phyloP scores from a whole-genome alignment of 1,284 basidiomycete genomes.

The Leccinum pseudoinsigne region DNA sequence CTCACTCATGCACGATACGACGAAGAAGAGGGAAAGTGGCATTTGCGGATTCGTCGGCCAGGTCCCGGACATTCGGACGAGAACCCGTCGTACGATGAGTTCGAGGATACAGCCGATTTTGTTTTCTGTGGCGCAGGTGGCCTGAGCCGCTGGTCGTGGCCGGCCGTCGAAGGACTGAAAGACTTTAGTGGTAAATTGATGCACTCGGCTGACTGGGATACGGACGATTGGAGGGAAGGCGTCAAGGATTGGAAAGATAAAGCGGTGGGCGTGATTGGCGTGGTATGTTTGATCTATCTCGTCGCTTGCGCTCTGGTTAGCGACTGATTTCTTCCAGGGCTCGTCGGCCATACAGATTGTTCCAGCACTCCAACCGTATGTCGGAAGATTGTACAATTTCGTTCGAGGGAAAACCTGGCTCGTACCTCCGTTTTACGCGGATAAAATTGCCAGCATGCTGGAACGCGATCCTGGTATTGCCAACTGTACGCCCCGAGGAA shows the following conservation, averaged over 20 bases:
- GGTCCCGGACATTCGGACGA: conserved; percentile 14
- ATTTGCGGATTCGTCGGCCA: conserved; percentile 45
- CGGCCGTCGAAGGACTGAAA: conserved; percentile 53
- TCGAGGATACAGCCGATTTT: conserved; percentile 53
- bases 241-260: conserved; percentile 54
- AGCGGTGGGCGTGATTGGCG: conserved; percentile 59
- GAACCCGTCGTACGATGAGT: conserved; percentile 37
- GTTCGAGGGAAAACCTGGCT: conserved; percentile 67
- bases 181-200: conserved; percentile 51
- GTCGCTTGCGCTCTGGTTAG: not conserved
- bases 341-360: conserved; percentile 69
- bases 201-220: conserved; percentile 60
- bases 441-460: conserved; percentile 40
- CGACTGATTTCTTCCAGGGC: conserved; percentile 39
- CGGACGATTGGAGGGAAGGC: conserved; percentile 45
- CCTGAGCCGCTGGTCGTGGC: conserved; percentile 55
- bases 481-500: conserved; percentile 42
- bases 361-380: conserved; percentile 54
- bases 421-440: conserved; percentile 46
- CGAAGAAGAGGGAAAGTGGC: conserved; percentile 53
- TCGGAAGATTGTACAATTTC: conserved; percentile 53
- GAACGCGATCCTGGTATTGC: conserved; percentile 34
- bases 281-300: conserved; percentile 37
- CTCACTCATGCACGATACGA: conserved; percentile 51
- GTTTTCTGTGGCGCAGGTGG: conserved; percentile 38